Base-by-base conservation (phyloP, 1,284 basidiomycete genomes). In the Cryptococcus sp. region DNA sequence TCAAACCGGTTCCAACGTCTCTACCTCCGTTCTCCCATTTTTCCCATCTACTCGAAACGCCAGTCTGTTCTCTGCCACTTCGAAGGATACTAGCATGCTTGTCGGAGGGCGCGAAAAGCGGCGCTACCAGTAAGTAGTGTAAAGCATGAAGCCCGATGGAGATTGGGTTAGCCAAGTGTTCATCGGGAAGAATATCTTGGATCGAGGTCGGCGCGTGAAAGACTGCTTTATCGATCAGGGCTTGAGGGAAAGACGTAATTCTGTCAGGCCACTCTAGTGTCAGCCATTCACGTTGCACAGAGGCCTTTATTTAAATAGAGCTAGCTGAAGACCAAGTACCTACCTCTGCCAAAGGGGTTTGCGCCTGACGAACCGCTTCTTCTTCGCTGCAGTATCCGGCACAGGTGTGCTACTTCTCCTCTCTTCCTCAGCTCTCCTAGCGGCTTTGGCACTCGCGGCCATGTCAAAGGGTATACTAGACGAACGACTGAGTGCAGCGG, bases 391-490 rank as follows among this genome's bases (percentile, higher is more conserved):
- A 13, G 22, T 49, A 20, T 49, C n/a, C 1, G 39, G 26, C 5
- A 55, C 41, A n/a, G 48, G 53, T 22, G 53, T 49, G 23, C 37
- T 61, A 44, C 39, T 50, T 29, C 46, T 46, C 23, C 45, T 45
- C 23, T 63, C 58, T 34, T 68, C 65, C 29, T 68, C 65, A n/a
- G n/a, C n/a, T 17, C 62, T 51, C 22, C 59, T 45, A 0, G 61
- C 73, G 4, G 67, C 68, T 29, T 64, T 64, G 2, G 65, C 59
- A 54, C 57, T 70, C 0, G 68, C 74, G 23, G 65, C 73, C 72
- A 75, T 73, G 50, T 76, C 70, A 52, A 76, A 76, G 4, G 74
- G 74, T 16, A 72, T 66, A 45, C 64, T 69, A 5, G 68, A 59
- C 20, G 63, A 66, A 49, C 59, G 68, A 52, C 69, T 70, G 37